A percentile compares a stretch with the other conserved stretches of the same genome.
Evolutionary conservation across 75 land plant species (phyloP).

Genomic region (Cupressus sempervirens): DNA sequence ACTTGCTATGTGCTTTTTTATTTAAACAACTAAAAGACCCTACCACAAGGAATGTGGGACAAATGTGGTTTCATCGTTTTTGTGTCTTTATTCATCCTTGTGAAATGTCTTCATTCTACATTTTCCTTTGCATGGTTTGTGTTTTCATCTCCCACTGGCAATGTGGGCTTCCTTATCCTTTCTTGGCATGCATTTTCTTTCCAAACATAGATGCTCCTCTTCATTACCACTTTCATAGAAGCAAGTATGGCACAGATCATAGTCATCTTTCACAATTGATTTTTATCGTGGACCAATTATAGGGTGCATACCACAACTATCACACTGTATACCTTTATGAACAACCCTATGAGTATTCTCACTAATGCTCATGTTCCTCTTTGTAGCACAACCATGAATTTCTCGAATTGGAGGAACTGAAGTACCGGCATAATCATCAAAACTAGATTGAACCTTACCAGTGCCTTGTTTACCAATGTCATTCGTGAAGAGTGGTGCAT

Average conservation of each 20-base stretch:
- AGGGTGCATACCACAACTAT: constrained; percentile 85
- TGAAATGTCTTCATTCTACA: too few species aligned
- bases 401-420: background rate
- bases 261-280: constrained; percentile 72
- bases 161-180: too few species aligned
- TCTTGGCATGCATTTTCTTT: too few species aligned
- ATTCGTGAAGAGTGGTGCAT: background rate
- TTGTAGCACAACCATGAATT: background rate
- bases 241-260: constrained; percentile 82
- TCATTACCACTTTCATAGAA: constrained; percentile 54
- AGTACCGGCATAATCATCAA: background rate
- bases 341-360: constrained; percentile 17
- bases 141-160: too few species aligned
- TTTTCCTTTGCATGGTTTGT: too few species aligned
- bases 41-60: too few species aligned
- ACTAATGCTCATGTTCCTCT: background rate
- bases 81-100: too few species aligned
- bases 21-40: too few species aligned
- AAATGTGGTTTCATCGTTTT: too few species aligned
- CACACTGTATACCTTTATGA: constrained; percentile 70
- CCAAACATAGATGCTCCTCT: too few species aligned
- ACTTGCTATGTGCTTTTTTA: too few species aligned
- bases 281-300: constrained; percentile 79
- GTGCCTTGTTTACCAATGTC: background rate
- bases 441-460: background rate